Conservation (phyloP, 78 protist species). For the Bigelowiella natans region DNA sequence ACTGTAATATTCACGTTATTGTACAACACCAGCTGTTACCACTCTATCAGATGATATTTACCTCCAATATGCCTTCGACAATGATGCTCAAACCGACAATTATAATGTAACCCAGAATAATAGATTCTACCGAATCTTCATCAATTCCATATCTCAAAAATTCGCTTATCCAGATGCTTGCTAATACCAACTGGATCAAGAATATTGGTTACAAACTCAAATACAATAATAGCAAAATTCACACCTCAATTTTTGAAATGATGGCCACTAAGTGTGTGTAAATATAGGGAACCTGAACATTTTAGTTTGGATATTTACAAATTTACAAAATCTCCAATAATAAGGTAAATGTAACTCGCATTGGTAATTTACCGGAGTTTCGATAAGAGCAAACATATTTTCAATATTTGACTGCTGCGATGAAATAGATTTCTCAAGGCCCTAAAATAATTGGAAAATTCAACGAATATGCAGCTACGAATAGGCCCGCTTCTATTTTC, state of each 20-base stretch:
- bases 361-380: neutral
- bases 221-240: too few relatives aligned
- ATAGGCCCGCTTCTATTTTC: neutral
- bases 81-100: too few relatives aligned
- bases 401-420: neutral
- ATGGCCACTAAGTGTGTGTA: neutral
- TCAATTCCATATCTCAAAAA: too few relatives aligned
- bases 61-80: too few relatives aligned
- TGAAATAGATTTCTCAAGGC: neutral
- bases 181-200: too few relatives aligned
- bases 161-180: too few relatives aligned
- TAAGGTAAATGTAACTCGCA: neutral
- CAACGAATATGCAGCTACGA: neutral
- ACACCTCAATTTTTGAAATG: neutral
- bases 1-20: too few relatives aligned
- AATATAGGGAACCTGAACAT: neutral
- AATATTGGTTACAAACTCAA: too few relatives aligned
- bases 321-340: neutral
- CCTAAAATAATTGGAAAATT: neutral
- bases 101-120: too few relatives aligned
- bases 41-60: too few relatives aligned
- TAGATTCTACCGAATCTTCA: too few relatives aligned
- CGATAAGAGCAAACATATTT: neutral
- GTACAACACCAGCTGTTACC: too few relatives aligned
- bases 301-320: neutral